phyloP scores from a whole-genome alignment of 225 moss, liverwort and hornwort genomes.

The Neckera pumila region DNA sequence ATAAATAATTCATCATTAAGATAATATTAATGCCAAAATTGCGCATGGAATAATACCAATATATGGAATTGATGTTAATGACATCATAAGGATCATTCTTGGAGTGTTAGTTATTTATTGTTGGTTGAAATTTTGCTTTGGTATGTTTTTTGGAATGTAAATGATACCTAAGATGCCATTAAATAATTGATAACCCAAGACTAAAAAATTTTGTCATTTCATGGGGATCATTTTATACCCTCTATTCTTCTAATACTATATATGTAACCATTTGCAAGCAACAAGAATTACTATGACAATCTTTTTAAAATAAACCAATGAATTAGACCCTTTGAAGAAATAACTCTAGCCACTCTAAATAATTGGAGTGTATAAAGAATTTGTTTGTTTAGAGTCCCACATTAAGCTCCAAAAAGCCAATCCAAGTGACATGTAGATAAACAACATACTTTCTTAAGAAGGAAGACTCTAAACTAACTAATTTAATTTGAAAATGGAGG shows the following conservation, averaged over 20 bases:
- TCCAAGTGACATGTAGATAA: accelerated
- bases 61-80: neutral
- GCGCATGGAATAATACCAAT: accelerated
- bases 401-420: neutral
- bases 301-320: neutral
- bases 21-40: neutral
- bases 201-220: neutral
- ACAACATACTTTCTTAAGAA: neutral
- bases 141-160: neutral
- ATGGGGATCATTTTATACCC: accelerated
- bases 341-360: neutral
- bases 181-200: too few species aligned
- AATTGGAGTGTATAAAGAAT: neutral
- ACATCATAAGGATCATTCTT: neutral
- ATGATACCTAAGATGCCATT: neutral
- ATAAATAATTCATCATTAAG: neutral
- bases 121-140: neutral
- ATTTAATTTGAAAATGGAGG: neutral
- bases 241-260: neutral
- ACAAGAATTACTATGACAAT: neutral
- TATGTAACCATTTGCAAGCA: neutral
- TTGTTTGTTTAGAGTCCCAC: accelerated
- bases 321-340: neutral
- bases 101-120: too few species aligned
- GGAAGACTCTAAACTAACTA: accelerated